These are phyloP conservation scores for Avena sativa DNA, from an alignment of 176 grass and related monocot genomes.

Conservation along the genomic window DNA sequence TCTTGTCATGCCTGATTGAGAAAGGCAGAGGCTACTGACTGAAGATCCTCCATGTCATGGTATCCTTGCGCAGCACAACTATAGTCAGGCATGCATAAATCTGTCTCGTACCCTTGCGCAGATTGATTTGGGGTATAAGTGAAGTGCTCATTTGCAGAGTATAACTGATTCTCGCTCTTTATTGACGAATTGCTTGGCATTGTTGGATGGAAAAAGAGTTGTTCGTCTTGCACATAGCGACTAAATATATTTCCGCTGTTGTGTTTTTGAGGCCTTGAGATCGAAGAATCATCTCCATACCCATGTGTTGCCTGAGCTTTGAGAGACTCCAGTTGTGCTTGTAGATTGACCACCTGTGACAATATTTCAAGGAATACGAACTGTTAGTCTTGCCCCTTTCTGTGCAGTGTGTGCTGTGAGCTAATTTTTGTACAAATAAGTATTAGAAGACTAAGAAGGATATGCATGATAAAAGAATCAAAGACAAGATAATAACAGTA, in stretches of 20 bases:
- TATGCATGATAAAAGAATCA: slow-evolving; percentile 1
- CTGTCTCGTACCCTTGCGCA: slow-evolving; percentile 50
- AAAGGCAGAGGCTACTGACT: slow-evolving; percentile 70
- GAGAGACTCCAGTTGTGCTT: slow-evolving; percentile 80
- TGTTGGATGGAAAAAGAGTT: slow-evolving; percentile 29
- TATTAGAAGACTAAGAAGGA: slow-evolving; percentile 7
- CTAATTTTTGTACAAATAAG: slow-evolving; percentile 4
- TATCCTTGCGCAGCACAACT: slow-evolving; percentile 48
- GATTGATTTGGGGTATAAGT: slow-evolving; percentile 47
- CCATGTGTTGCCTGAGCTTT: slow-evolving; percentile 60
- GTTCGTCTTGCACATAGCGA: slow-evolving; percentile 33
- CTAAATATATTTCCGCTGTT: slow-evolving; percentile 37
- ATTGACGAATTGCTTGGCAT: slow-evolving; percentile 43
- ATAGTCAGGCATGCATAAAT: slow-evolving; percentile 45
- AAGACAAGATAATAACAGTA: not conserved
- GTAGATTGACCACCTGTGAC: slow-evolving; percentile 72
- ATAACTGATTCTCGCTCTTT: slow-evolving; percentile 54
- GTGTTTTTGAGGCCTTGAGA: slow-evolving; percentile 52
- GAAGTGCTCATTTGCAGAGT: slow-evolving; percentile 40
- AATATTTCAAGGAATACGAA: slow-evolving; percentile 26
- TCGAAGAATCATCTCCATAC: slow-evolving; percentile 40
- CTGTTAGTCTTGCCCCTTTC: slow-evolving; percentile 34
- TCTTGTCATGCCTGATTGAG: slow-evolving; percentile 60
- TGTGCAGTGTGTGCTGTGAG: slow-evolving; percentile 1
- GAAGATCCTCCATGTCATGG: slow-evolving; percentile 72